These are phyloP conservation scores for Leccinum olivaceopallidum DNA, from an alignment of 768 basidiomycete species.

Conservation along the genomic window DNA sequence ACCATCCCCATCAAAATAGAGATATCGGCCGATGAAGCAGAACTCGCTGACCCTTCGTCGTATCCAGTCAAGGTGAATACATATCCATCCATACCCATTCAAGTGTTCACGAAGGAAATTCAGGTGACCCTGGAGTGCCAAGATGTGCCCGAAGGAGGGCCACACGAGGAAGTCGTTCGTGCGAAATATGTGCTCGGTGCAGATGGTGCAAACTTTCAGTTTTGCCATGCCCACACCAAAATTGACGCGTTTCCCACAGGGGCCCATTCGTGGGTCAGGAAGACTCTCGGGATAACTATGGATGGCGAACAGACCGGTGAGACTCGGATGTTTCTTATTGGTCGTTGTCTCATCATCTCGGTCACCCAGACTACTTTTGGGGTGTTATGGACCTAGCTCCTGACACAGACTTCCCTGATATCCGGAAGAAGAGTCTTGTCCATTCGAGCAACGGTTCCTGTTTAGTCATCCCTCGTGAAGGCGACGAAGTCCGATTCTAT, in stretches of 20 bases:
- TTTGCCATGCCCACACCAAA: not conserved
- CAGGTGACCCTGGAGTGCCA: conserved; percentile 25
- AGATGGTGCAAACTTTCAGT: conserved; percentile 50
- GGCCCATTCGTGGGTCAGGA: conserved; percentile 84
- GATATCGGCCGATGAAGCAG: conserved; percentile 26
- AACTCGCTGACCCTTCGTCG: conserved; percentile 19
- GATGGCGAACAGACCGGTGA: conserved; percentile 67
- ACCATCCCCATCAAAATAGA: conserved; percentile 31
- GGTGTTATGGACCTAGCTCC: conserved; percentile 49
- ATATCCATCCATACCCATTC: conserved; percentile 20
- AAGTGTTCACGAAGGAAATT: conserved; percentile 10
- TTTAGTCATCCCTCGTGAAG: conserved; percentile 53
- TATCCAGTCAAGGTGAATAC: not conserved
- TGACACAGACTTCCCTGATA: conserved; percentile 55
- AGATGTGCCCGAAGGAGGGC: conserved; percentile 31
- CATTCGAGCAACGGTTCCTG: conserved; percentile 52
- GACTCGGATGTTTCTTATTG: not conserved
- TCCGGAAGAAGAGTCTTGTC: conserved; percentile 47
- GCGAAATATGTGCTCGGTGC: conserved; percentile 78
- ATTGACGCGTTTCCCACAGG: conserved; percentile 41
- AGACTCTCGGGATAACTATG: conserved; percentile 62
- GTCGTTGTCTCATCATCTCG: not conserved
- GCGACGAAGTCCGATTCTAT: conserved; percentile 49
- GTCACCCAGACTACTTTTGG: conserved; percentile 39
- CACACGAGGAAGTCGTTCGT: conserved; percentile 53